Evolutionary conservation across 768 basidiomycete genomes (phyloP).

Genomic region (Rhodosporidiobolus sp.): DNA sequence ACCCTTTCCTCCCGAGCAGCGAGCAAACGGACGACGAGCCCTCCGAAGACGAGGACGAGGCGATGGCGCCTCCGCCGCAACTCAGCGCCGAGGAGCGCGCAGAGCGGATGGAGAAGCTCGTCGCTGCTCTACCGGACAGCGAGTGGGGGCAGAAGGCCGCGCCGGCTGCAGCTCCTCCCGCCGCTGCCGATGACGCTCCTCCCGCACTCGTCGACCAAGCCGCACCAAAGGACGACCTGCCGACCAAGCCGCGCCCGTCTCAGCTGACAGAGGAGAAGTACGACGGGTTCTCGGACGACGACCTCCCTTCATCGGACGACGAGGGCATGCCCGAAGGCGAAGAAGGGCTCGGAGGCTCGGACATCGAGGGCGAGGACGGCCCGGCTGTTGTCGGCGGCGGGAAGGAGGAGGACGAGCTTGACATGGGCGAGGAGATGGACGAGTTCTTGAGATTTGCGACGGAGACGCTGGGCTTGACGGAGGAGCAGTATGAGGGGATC

Average conservation of each 20-base stretch:
- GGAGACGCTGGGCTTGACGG: conserved; percentile 80
- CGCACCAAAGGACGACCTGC: background rate
- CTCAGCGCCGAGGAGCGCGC: conserved; percentile 54
- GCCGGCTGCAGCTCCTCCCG: background rate
- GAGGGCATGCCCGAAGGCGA: conserved; percentile 30
- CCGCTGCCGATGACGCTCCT: background rate
- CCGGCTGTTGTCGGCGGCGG: conserved; percentile 69
- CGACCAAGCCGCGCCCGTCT: conserved; percentile 31
- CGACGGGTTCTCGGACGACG: conserved; percentile 89
- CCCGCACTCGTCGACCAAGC: background rate
- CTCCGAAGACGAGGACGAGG: conserved; percentile 46
- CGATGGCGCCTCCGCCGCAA: conserved; percentile 44
- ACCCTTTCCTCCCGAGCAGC: conserved; percentile 59
- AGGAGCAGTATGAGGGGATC: conserved; percentile 87
- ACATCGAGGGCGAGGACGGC: conserved; percentile 62
- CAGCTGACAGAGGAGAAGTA: conserved; percentile 77
- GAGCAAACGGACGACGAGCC: conserved; percentile 54
- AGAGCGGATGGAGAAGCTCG: conserved; percentile 72
- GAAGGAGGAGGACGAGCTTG: conserved; percentile 63
- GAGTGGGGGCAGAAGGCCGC: conserved; percentile 71
- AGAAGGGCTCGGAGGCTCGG: conserved; percentile 59
- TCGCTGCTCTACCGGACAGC: conserved; percentile 69
- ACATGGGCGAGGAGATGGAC: conserved; percentile 89
- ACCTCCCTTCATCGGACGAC: conserved; percentile 45
- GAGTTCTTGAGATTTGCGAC: conserved; percentile 94